Conservation (phyloP, 2,329 filamentous ascomycete genomes). For the Pseudocercospora cruenta region DNA sequence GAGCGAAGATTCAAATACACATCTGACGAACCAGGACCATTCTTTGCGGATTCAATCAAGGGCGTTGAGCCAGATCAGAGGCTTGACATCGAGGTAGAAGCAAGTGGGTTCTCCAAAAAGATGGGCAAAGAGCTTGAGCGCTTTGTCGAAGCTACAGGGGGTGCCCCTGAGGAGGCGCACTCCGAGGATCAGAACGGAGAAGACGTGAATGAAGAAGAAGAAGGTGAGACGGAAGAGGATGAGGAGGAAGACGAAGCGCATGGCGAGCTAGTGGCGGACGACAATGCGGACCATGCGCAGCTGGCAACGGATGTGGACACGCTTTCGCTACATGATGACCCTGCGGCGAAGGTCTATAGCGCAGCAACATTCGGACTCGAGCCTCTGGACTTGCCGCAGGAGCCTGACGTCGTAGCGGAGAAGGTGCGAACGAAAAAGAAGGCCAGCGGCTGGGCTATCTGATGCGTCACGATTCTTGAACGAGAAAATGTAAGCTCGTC, state of each 20-base stretch:
- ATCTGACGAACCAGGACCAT: slow-evolving; percentile 78
- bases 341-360: slow-evolving; percentile 21
- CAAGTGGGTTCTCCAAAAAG: slow-evolving; percentile 94
- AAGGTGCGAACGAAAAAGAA: slow-evolving; percentile 42
- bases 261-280: slow-evolving; percentile 14
- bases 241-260: slow-evolving; percentile 19
- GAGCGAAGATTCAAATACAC: slow-evolving; percentile 85
- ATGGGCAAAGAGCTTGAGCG: slow-evolving; percentile 92
- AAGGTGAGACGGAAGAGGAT: slow-evolving; percentile 36
- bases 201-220: slow-evolving; percentile 40
- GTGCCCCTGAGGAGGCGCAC: slow-evolving; percentile 44
- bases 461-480: slow-evolving; percentile 11
- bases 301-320: slow-evolving; percentile 31
- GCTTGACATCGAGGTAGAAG: slow-evolving; percentile 85
- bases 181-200: slow-evolving; percentile 44
- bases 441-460: slow-evolving; percentile 43
- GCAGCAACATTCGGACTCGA: slow-evolving; percentile 30
- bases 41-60: slow-evolving; percentile 82
- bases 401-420: slow-evolving; percentile 34
- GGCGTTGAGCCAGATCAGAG: slow-evolving; percentile 68
- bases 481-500: background rate
- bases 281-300: slow-evolving; percentile 19
- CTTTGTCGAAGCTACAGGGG: slow-evolving; percentile 75
- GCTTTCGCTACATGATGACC: slow-evolving; percentile 28
- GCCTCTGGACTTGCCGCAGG: slow-evolving; percentile 36